Conservation (phyloP, 2,329 filamentous ascomycete genomes). For the Eutypa lata region DNA sequence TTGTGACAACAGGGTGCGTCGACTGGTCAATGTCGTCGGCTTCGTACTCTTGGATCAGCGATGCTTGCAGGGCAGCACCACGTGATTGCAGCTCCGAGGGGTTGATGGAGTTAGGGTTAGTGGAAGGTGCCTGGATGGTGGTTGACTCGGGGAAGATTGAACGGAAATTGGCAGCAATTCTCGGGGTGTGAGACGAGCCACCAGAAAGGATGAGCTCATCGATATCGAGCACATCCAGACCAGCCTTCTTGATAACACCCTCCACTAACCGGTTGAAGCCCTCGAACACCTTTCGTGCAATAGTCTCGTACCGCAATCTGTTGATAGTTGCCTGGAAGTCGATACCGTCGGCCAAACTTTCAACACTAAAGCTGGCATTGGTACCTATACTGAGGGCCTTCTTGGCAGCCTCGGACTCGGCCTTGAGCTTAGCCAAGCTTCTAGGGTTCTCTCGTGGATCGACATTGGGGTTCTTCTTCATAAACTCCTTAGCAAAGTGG, state of each 20-base stretch:
- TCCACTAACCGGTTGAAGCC: constrained; percentile 85
- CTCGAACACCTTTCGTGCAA: constrained; percentile 81
- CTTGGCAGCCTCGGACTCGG: constrained; percentile 88
- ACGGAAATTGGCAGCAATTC: constrained; percentile 78
- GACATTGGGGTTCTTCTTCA: constrained; percentile 84
- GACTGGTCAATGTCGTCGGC: constrained; percentile 91
- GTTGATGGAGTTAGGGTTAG: constrained; percentile 76
- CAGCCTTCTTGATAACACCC: constrained; percentile 85
- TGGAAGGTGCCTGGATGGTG: constrained; percentile 77
- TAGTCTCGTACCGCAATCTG: constrained; percentile 86
- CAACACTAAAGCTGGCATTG: constrained; percentile 88
- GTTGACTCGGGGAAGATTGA: constrained; percentile 80
- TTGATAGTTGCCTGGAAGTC: constrained; percentile 94
- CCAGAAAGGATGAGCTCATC: constrained; percentile 93
- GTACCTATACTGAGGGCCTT: constrained; percentile 85
- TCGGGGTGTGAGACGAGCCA: constrained; percentile 88
- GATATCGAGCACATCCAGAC: constrained; percentile 85
- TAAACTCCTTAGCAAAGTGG: constrained; percentile 97
- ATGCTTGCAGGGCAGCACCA: constrained; percentile 93
- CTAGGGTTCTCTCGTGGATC: constrained; percentile 81
- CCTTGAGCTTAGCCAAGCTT: constrained; percentile 85
- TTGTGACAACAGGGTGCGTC: constrained; percentile 91
- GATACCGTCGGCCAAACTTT: constrained; percentile 82
- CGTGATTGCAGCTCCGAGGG: constrained; percentile 86
- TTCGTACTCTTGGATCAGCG: constrained; percentile 91